phyloP scores from a whole-genome alignment of 306 rosid species.

The Inga leiocalycina region DNA sequence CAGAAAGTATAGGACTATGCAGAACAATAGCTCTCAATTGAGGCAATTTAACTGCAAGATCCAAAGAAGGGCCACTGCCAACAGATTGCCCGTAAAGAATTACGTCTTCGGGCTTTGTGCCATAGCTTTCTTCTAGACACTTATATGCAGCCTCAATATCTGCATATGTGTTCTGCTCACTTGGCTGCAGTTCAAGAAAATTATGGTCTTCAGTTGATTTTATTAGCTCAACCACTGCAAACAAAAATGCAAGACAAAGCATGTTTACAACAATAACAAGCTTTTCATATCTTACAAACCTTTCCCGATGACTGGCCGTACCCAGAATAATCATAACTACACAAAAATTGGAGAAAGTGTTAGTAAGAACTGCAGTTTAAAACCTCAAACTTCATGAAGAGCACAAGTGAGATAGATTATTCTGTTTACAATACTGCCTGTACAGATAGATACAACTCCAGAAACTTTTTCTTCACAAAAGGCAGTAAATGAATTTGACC shows the following conservation, averaged over 20 bases:
- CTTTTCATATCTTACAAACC: slow-evolving; percentile 57
- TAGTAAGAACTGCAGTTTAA: slow-evolving; percentile 21
- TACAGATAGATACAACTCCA: neutral
- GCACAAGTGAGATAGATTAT: slow-evolving; percentile 10
- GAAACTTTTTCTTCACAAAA: slow-evolving; percentile 1
- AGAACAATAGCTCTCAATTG: slow-evolving; percentile 85
- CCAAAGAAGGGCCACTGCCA: slow-evolving; percentile 96
- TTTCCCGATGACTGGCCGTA: slow-evolving; percentile 95
- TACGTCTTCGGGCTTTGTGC: slow-evolving; percentile 85
- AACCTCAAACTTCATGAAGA: neutral
- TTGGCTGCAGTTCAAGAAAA: slow-evolving; percentile 68
- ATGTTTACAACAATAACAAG: slow-evolving; percentile 1
- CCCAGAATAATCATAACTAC: slow-evolving; percentile 96
- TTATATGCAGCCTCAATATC: slow-evolving; percentile 93
- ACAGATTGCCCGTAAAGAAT: slow-evolving; percentile 93
- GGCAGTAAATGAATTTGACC: slow-evolving; percentile 6
- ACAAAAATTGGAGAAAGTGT: slow-evolving; percentile 30
- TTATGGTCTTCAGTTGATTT: slow-evolving; percentile 30
- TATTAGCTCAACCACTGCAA: slow-evolving; percentile 32
- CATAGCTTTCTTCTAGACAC: slow-evolving; percentile 90
- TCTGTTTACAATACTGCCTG: neutral
- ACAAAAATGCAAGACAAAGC: neutral
- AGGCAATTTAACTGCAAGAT: slow-evolving; percentile 85
- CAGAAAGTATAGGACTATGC: slow-evolving; percentile 95
- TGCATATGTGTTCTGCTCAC: slow-evolving; percentile 93